Conservation (phyloP, 352 stramenopile genomes). For the Globisporangium radiosum region DNA sequence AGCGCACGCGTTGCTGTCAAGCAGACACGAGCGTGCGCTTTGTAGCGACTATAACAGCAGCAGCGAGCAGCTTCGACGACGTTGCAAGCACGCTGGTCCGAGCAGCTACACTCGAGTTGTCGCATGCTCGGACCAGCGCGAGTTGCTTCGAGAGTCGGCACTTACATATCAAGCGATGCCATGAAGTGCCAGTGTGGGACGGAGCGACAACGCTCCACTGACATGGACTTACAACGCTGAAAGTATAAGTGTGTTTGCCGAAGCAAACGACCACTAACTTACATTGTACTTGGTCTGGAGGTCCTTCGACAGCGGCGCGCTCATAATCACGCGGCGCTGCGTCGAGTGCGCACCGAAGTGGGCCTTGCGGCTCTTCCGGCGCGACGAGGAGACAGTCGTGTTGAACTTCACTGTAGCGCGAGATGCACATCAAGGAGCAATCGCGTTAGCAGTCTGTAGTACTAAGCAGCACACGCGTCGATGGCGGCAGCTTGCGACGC, state of each 20-base stretch:
- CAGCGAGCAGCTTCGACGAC: conserved; percentile 7
- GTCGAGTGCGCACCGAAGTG: conserved; percentile 98
- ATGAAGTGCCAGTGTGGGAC: conserved; percentile 78
- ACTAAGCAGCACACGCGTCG: background rate
- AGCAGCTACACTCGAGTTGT: no score
- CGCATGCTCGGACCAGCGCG: background rate
- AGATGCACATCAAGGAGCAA: background rate
- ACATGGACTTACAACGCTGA: conserved; percentile 88
- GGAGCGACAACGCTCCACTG: conserved; percentile 23
- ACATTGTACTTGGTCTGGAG: conserved; percentile 99
- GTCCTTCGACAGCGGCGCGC: conserved; percentile 97
- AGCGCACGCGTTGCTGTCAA: background rate
- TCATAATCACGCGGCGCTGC: conserved; percentile 96
- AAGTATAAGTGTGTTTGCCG: conserved; percentile 59
- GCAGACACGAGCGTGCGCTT: background rate
- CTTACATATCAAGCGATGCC: conserved; percentile 83
- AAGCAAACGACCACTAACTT: conserved; percentile 64
- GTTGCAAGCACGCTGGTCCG: background rate
- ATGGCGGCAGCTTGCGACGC: no score
- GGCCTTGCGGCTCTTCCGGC: conserved; percentile 98
- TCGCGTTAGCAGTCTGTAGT: background rate
- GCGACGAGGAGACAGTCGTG: conserved; percentile 91
- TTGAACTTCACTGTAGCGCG: conserved; percentile 88
- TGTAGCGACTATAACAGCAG: background rate
- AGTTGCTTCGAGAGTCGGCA: conserved; percentile 25